phyloP scores from a whole-genome alignment of 768 basidiomycete species.

The Amanita muscaria region DNA sequence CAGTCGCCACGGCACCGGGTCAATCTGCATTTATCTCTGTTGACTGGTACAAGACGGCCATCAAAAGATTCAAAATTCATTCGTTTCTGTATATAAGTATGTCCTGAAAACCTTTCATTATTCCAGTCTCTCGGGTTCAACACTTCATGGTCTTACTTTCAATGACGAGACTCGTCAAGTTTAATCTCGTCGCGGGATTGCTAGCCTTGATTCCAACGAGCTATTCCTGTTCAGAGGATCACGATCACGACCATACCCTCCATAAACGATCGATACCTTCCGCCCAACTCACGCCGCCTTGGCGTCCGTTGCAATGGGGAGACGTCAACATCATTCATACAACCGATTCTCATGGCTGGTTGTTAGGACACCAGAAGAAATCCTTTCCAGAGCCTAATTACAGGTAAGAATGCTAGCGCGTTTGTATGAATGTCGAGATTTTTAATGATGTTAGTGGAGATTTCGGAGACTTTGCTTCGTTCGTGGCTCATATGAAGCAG shows the following conservation, averaged over 20 bases:
- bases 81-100: no score
- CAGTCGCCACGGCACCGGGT: no score
- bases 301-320: slow-evolving; percentile 71
- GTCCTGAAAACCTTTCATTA: no score
- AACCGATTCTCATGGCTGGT: slow-evolving; percentile 66
- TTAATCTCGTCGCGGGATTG: not conserved
- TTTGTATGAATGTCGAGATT: not conserved
- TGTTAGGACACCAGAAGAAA: slow-evolving; percentile 75
- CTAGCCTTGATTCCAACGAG: slow-evolving; percentile 1
- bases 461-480: slow-evolving; percentile 79
- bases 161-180: not conserved
- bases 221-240: slow-evolving; percentile 18
- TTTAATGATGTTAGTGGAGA: slow-evolving; percentile 21
- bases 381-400: slow-evolving; percentile 73
- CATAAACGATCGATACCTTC: slow-evolving; percentile 31
- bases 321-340: slow-evolving; percentile 85
- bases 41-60: no score
- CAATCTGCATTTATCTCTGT: no score
- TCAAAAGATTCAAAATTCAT: no score
- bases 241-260: slow-evolving; percentile 22
- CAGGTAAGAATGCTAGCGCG: slow-evolving; percentile 27
- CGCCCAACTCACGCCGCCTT: slow-evolving; percentile 43
- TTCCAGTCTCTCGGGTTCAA: not conserved
- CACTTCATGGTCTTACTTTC: not conserved
- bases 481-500: slow-evolving; percentile 73